phyloP scores from a whole-genome alignment of 2,329 filamentous ascomycete species.

The Phyllosticta citriasiana region DNA sequence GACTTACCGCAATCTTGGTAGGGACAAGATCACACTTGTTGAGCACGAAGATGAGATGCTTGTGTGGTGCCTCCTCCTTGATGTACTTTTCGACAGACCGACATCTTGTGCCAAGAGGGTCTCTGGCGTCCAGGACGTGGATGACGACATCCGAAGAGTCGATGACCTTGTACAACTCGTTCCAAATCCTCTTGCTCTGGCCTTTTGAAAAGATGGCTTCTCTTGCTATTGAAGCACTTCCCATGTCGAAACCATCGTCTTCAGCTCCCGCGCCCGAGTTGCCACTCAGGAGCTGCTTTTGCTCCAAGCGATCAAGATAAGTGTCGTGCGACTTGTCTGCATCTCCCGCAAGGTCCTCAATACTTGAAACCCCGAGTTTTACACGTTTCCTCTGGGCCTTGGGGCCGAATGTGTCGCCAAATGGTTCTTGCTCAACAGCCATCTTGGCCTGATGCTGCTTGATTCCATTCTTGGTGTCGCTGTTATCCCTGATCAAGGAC shows the following conservation, averaged over 20 bases:
- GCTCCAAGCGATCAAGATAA: slow-evolving; percentile 72
- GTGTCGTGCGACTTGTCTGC: slow-evolving; percentile 70
- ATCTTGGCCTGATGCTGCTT: slow-evolving; percentile 94
- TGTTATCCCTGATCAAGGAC: slow-evolving; percentile 77
- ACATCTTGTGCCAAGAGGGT: slow-evolving; percentile 84
- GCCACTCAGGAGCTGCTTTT: slow-evolving; percentile 67
- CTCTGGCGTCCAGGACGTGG: slow-evolving; percentile 84
- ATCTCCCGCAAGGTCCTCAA: slow-evolving; percentile 72
- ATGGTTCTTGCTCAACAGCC: slow-evolving; percentile 77
- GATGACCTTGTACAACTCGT: slow-evolving; percentile 89
- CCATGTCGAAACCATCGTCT: slow-evolving; percentile 25
- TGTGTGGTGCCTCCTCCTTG: slow-evolving; percentile 85
- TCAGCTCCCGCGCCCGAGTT: slow-evolving; percentile 49
- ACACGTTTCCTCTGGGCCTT: slow-evolving; percentile 89
- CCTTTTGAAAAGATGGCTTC: slow-evolving; percentile 85
- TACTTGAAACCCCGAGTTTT: slow-evolving; percentile 73
- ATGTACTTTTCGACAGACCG: slow-evolving; percentile 88
- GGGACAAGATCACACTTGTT: slow-evolving; percentile 94
- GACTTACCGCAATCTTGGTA: slow-evolving; percentile 87
- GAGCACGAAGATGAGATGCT: slow-evolving; percentile 81
- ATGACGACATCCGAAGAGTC: slow-evolving; percentile 93
- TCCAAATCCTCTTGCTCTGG: slow-evolving; percentile 73
- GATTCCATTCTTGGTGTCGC: slow-evolving; percentile 60
- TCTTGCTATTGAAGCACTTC: slow-evolving; percentile 34
- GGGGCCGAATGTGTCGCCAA: slow-evolving; percentile 81